Conservation (phyloP, 495 filamentous ascomycete genomes). For the Jackrogersella minutella region DNA sequence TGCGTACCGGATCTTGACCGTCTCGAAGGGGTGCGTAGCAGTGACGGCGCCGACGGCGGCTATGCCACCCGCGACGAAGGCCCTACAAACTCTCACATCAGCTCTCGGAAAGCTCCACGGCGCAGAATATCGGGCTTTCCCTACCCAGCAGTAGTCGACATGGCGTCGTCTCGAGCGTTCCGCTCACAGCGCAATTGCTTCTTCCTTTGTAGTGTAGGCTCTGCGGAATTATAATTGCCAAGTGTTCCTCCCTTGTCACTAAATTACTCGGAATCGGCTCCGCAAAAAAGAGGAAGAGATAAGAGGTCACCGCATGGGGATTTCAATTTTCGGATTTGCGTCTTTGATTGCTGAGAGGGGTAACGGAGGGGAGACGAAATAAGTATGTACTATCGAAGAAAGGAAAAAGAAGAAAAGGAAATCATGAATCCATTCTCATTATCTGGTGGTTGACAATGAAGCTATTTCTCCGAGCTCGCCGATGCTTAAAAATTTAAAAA, state of each 20-base stretch:
- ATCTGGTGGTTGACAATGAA: constrained; percentile 10
- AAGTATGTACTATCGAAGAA: not conserved
- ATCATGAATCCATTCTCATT: not conserved
- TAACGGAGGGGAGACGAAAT: not conserved
- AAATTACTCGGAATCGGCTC: not conserved
- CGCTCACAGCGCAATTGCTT: constrained; percentile 23
- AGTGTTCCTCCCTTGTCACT: not conserved
- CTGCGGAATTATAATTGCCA: too few species aligned
- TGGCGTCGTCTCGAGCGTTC: constrained; percentile 37
- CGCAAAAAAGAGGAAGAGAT: too few species aligned
- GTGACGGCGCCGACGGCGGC: constrained; percentile 97
- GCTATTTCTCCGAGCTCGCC: too few species aligned
- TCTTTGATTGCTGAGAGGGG: not conserved
- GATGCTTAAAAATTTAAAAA: too few species aligned
- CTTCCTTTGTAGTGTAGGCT: not conserved
- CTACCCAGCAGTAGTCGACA: constrained; percentile 60
- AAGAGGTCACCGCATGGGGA: not conserved
- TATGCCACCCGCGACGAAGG: constrained; percentile 93
- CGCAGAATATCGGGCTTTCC: not conserved
- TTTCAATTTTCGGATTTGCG: not conserved
- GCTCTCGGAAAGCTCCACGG: not conserved
- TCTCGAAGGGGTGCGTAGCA: constrained; percentile 97
- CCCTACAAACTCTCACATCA: constrained; percentile 49
- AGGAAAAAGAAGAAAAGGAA: not conserved
- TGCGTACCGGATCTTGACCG: constrained; percentile 92